Base-by-base conservation (phyloP, 257 asterid genomes). In the Solanum paucissectum region DNA sequence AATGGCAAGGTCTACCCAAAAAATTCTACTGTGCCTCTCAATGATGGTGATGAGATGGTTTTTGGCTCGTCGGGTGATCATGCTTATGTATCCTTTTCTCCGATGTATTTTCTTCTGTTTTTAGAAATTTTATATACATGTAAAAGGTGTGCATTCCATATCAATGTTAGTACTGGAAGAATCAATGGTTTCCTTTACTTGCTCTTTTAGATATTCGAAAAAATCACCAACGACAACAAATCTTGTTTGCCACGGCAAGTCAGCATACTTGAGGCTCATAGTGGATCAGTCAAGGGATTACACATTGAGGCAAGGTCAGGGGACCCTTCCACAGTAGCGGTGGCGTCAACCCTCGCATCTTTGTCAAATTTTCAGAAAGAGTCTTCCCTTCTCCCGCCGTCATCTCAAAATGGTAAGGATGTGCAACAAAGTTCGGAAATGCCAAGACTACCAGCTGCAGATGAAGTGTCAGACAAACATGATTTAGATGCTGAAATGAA, bases 11-110 rank as follows among this genome's bases (percentile, higher is more conserved):
- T 84, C 90, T 94, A 89, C 92, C 89, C 93, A 74, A 93, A 94
- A 90, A 95, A 93, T 86, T 90, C 97, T 74, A 93, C 94, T 23
- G 89, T 95, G 88, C 93, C 92, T 87, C 91, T 96, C 60, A 94
- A 90, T 84, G 95, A 92, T 75, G 98, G 99, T 13, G 98, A 96
- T 89, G 98, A 95, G 88, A 96, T 96, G 93, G 94, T 94, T 58
- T 96, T 96, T 90, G 91, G 95, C 93, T 90, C 90, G 25, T 89
- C 94, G 33, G 97, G 94, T 37, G 91, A 90, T 89, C 96, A 94
- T 89, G 95, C 95, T 85, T 96, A 95, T 88, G 99, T 96, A 95
- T 96, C 99, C 98, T 94, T 95, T 88, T 29, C 44, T 73, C 42
- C 44, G 49, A 64, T 58, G 86, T 82, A 79, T 49, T 82, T 82